Base-by-base conservation (phyloP, 139 green algal species). In the Bryopsis sp. region DNA sequence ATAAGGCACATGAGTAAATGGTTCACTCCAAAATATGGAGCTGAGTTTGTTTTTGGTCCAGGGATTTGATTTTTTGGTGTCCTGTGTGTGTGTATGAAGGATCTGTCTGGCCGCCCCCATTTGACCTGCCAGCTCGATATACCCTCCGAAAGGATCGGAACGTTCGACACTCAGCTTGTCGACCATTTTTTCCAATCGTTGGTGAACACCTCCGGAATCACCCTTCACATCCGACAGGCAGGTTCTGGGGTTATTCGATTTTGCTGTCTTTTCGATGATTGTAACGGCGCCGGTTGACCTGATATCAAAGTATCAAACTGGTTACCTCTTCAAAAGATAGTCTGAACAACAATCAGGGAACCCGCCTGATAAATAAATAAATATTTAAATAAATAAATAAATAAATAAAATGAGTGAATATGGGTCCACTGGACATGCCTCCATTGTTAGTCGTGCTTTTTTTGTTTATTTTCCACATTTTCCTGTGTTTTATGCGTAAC, bases 161-260 rank as follows among this genome's bases (percentile, higher is more conserved):
- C 39, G 28, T 97, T 93, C 73, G 87, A 96, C 67, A 95, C 89
- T 0, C 86, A 97, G 86, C 79, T 98, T 67, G 88, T 97, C 47
- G 90, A 98, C 76, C 93, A 98, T 77, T 97, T 98, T 62, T 98
- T 97, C 74, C 81, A 95, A 81, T 96, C 86, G 0, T 81, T 98
- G 33, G 85, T 79, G 47, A 97, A 96, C 79, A 95, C 92, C 2
- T 88, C 77, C 22, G 90, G 91, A 54, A 93, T 95, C 76, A 97
- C 89, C 2, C 78, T 98, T 61, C 89, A 95, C 79, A 92, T 98
- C 48, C 67, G 88, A 3, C 77, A 69, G 37, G 62, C 54, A 36
- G 15, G 59, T 69, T 26, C 4, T 7, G 37, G 24, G 7, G 35
- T 69, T 4, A 54, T 4, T 65, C 58, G 8, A 15, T 46, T 6